A percentile compares a stretch with the other conserved stretches of the same genome.
These are phyloP conservation scores for Yamadazyma nakazawae DNA, from an alignment of 805 yeast genomes.

Conservation along the genomic window DNA sequence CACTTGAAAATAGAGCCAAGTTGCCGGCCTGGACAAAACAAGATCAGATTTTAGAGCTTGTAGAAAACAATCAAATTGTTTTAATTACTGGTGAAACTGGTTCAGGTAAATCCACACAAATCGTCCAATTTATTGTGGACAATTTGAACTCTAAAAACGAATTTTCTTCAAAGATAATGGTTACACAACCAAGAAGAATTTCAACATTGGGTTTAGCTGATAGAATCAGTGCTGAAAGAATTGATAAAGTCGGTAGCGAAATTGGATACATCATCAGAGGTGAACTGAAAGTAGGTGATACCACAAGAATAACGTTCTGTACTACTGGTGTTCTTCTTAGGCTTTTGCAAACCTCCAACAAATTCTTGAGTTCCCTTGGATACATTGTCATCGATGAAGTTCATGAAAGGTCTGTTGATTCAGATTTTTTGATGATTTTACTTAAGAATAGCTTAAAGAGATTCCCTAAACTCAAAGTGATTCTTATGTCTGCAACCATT, in stretches of 20 bases:
- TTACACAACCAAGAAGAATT: constrained; percentile 95
- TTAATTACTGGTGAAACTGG: constrained; percentile 96
- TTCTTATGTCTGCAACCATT: constrained; percentile 94
- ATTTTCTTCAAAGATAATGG: constrained; percentile 60
- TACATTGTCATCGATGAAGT: constrained; percentile 90
- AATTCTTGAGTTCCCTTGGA: constrained; percentile 52
- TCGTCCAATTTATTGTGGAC: constrained; percentile 86
- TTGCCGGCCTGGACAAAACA: constrained; percentile 85
- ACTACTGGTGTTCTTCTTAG: constrained; percentile 91
- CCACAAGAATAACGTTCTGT: constrained; percentile 78
- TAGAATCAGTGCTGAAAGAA: constrained; percentile 83
- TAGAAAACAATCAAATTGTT: constrained; percentile 60
- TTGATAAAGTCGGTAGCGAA: constrained; percentile 61
- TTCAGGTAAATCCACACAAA: constrained; percentile 94
- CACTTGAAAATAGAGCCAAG: constrained; percentile 43
- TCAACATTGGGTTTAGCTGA: constrained; percentile 94
- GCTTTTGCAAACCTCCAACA: constrained; percentile 58
- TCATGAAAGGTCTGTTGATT: constrained; percentile 92
- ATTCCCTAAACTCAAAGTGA: constrained; percentile 56
- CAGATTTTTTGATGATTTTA: constrained; percentile 78
- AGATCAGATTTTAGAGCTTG: constrained; percentile 51
- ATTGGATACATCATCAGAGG: constrained; percentile 91
- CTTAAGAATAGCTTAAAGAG: constrained; percentile 57
- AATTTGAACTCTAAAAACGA: constrained; percentile 48
- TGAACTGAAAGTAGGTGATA: constrained; percentile 60